Conservation (phyloP, 495 filamentous ascomycete species). For the Trichoderma virens region DNA sequence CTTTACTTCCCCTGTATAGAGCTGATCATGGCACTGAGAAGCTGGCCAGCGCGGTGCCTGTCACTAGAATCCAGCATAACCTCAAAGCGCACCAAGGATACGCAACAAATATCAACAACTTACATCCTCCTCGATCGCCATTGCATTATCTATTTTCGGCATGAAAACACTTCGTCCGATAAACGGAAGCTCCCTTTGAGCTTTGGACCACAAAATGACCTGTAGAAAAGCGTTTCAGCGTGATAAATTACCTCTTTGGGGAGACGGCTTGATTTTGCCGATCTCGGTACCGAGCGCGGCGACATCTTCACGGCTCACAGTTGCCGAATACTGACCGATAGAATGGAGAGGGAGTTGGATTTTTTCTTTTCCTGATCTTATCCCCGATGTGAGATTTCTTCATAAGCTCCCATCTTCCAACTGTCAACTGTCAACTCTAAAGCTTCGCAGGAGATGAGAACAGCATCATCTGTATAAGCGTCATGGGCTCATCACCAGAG, state of each 20-base stretch:
- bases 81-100: neutral
- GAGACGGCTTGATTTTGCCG: neutral
- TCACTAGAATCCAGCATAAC: neutral
- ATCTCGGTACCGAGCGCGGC: conserved; percentile 11
- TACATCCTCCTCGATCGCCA: neutral
- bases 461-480: neutral
- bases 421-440: neutral
- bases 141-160: neutral
- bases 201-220: neutral
- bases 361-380: neutral
- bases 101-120: neutral
- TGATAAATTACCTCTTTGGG: neutral
- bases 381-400: neutral
- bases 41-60: neutral
- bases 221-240: neutral
- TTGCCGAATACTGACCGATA: neutral
- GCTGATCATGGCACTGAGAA: neutral
- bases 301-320: neutral
- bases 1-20: neutral
- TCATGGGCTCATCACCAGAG: neutral
- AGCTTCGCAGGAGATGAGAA: neutral
- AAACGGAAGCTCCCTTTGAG: neutral
- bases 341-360: neutral
- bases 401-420: neutral
- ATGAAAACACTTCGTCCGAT: neutral